These are phyloP conservation scores for Knufia fluminis DNA, from an alignment of 2,329 filamentous ascomycete genomes.

Conservation along the genomic window DNA sequence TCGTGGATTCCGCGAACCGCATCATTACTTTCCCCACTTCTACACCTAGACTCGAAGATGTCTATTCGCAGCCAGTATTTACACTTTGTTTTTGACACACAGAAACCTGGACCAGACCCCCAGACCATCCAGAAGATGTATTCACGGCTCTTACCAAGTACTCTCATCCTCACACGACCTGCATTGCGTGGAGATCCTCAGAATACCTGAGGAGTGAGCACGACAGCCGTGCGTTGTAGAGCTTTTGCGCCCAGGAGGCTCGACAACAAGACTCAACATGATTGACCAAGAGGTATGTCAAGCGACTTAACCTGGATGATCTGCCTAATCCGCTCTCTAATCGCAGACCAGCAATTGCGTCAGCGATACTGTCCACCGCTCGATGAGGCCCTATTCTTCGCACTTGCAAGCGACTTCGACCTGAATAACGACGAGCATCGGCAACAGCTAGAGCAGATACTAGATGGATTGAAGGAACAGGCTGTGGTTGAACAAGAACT, in stretches of 20 bases:
- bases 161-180: not conserved
- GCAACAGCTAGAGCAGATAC: constrained; percentile 35
- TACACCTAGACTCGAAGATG: no score
- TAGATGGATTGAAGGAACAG: constrained; percentile 57
- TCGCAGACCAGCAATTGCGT: constrained; percentile 3
- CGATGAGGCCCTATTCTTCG: constrained; percentile 67
- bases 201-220: not conserved
- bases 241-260: not conserved
- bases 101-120: not conserved
- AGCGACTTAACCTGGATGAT: not conserved
- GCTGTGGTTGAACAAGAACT: constrained; percentile 57
- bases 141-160: not conserved
- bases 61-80: not conserved
- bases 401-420: constrained; percentile 67
- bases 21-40: not conserved
- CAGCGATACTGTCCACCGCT: constrained; percentile 57
- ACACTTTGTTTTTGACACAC: not conserved
- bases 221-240: no score
- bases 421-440: constrained; percentile 47
- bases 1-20: not conserved
- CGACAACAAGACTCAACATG: not conserved
- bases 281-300: constrained; percentile 3
- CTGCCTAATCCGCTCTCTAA: not conserved
- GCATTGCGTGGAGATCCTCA: not conserved
- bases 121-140: not conserved